A percentile compares a stretch with the other conserved stretches of the same genome.
Conservation (phyloP, 2,329 filamentous ascomycete genomes). For the Huntiella decipiens region DNA sequence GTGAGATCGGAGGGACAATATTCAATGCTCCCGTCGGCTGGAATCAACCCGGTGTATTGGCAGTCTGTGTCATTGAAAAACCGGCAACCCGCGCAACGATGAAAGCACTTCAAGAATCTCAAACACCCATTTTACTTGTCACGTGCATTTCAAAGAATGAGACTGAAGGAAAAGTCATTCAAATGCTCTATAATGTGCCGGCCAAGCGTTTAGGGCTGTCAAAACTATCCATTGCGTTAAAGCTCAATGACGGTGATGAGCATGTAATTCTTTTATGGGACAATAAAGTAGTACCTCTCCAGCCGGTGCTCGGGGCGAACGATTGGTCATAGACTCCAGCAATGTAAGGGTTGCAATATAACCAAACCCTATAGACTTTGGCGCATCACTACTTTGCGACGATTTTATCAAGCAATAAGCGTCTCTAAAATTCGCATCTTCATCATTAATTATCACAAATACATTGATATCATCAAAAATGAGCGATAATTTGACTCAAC, state of each 20-base stretch:
- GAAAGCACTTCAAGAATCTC: slow-evolving; percentile 47
- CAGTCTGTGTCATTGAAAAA: slow-evolving; percentile 48
- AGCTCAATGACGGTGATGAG: slow-evolving; percentile 17
- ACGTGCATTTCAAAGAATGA: slow-evolving; percentile 28
- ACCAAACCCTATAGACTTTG: neutral
- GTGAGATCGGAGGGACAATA: slow-evolving; percentile 69
- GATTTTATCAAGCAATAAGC: neutral
- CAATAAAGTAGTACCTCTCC: slow-evolving; percentile 17
- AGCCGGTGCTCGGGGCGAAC: neutral
- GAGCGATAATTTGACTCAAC: slow-evolving; percentile 61
- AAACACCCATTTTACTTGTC: slow-evolving; percentile 53
- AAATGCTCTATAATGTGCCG: slow-evolving; percentile 54
- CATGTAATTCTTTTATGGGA: slow-evolving; percentile 33
- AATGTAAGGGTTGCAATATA: neutral
- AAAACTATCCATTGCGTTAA: slow-evolving; percentile 33
- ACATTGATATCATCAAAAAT: slow-evolving; percentile 23
- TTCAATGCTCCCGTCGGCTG: slow-evolving; percentile 54
- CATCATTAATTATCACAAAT: neutral
- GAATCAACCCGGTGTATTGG: slow-evolving; percentile 46
- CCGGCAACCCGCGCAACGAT: slow-evolving; percentile 62
- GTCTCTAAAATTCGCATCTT: neutral
- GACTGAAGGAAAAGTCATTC: slow-evolving; percentile 35
- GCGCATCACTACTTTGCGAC: slow-evolving; percentile 2
- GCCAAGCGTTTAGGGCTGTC: slow-evolving; percentile 44
- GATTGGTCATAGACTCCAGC: neutral